phyloP scores from a whole-genome alignment of 306 rosid species.

The Prosopis cineraria region DNA sequence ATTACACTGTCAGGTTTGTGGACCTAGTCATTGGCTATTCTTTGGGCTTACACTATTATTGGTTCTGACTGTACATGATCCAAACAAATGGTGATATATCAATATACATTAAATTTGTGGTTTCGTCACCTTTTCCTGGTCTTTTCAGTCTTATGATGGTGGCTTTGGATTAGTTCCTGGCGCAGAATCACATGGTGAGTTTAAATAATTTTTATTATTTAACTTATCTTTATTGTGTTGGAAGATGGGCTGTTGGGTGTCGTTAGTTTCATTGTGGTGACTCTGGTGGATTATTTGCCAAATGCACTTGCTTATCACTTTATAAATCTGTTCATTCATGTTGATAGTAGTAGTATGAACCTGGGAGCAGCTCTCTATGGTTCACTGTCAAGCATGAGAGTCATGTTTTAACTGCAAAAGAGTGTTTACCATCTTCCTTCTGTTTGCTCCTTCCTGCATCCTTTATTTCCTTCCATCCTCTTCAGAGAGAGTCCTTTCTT shows the following conservation, averaged over 20 bases:
- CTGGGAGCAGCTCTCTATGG: not conserved
- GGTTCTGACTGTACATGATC: not conserved
- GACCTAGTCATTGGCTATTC: conserved; percentile 19
- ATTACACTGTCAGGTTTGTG: conserved; percentile 81
- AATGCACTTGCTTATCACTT: not conserved
- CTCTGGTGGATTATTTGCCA: not conserved
- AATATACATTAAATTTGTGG: conserved; percentile 15
- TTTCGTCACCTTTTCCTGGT: conserved; percentile 17
- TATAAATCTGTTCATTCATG: conserved; percentile 19
- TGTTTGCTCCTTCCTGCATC: not conserved
- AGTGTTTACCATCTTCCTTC: not conserved
- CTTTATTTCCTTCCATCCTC: not conserved
- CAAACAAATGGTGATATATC: conserved; percentile 1
- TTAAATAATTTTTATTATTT: conserved; percentile 26
- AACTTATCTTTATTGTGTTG: conserved; percentile 12
- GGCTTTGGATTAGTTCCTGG: conserved; percentile 97
- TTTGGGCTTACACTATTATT: not conserved
- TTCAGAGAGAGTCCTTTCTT: not conserved
- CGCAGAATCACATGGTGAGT: conserved; percentile 97
- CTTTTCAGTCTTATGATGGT: conserved; percentile 87
- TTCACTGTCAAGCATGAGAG: not conserved
- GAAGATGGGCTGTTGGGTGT: conserved; percentile 12
- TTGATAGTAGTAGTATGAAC: conserved; percentile 13
- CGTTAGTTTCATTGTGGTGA: conserved; percentile 19
- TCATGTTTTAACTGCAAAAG: not conserved